Percentiles rank a stretch among this genome's conserved stretches.
These are phyloP conservation scores for Starmerella riodocensis DNA, from an alignment of 805 yeast genomes.

Conservation along the genomic window DNA sequence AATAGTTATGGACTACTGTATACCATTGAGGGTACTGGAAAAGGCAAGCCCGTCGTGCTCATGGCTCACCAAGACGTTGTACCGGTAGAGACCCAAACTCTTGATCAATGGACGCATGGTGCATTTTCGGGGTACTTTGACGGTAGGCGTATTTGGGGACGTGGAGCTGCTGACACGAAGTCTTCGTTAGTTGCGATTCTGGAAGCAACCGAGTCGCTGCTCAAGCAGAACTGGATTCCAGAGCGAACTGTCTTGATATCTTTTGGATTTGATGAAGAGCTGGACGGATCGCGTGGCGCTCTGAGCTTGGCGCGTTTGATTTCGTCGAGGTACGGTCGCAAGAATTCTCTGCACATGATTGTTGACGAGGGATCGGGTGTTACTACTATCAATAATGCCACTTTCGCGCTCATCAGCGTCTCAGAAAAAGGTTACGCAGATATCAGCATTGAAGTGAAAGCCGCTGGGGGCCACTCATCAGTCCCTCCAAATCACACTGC, in stretches of 20 bases:
- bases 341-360: slow-evolving; percentile 44
- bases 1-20: slow-evolving; percentile 51
- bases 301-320: slow-evolving; percentile 35
- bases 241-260: slow-evolving; percentile 49
- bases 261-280: slow-evolving; percentile 73
- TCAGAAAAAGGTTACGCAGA: slow-evolving; percentile 53
- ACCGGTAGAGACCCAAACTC: slow-evolving; percentile 50
- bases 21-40: slow-evolving; percentile 47
- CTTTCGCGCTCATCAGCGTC: slow-evolving; percentile 42
- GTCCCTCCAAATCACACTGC: slow-evolving; percentile 72
- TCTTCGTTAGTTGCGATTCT: slow-evolving; percentile 50
- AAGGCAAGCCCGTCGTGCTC: slow-evolving; percentile 46
- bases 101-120: slow-evolving; percentile 47
- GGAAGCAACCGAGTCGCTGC: slow-evolving; percentile 49
- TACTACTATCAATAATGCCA: slow-evolving; percentile 32
- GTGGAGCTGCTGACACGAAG: slow-evolving; percentile 71
- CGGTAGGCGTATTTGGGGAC: slow-evolving; percentile 54
- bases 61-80: slow-evolving; percentile 76
- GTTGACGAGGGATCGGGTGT: slow-evolving; percentile 59
- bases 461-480: slow-evolving; percentile 72
- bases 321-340: slow-evolving; percentile 40
- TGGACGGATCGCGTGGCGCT: slow-evolving; percentile 54
- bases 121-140: slow-evolving; percentile 60
- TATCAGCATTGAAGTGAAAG: slow-evolving; percentile 35
- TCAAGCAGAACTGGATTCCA: slow-evolving; percentile 43